Base-by-base conservation (phyloP, 768 basidiomycete species). In the Tephrocybe sp. region DNA sequence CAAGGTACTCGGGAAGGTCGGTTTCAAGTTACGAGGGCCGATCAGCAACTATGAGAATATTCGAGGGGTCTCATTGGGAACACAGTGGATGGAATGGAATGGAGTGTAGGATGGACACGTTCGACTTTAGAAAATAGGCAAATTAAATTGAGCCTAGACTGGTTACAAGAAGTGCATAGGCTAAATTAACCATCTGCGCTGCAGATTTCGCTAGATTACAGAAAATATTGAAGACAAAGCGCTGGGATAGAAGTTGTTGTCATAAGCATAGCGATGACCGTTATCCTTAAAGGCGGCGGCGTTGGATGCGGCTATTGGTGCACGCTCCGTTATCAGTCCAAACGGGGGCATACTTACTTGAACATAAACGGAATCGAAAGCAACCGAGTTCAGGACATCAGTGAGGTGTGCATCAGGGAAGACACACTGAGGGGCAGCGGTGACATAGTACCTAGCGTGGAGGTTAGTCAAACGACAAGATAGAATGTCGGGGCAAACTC, bases 321-420 rank as follows among this genome's bases (percentile, higher is more conserved):
- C 70, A 72, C 12, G 64, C 53, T 11, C 67, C 69, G 12, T 65
- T 53, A 40, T 72, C 64, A 15, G 56, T 55, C 70, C 71, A 71
- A n/a, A 61, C 69, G 1, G 62, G 65, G 16, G 64, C 61, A 36
- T 62, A 57, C 78, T 73, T 64, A 84, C 81, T 64, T 84, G 84
- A 40, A 86, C 83, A 60, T 83, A 84, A 43, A 86, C 66, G 1
- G 80, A 80, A 64, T 86, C 84, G 52, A 85, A 86, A 0, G 71
- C 71, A 19, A 79, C 83, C 9, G 72, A 66, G 57, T 83, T 75
- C 56, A 86, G 64, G 45, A 79, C 75, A 13, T 71, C 59, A 7
- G 80, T 77, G 4, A 86, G 61, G 58, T 72, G 72, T 8, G 77
- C 78, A 61, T 85, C 84, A 0, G 84, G 82, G 69, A 76, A 86